Evolutionary conservation across 257 asterid species (phyloP), one percentile per base, ranked within the genome.

Genomic region (Nicotiana knightiana): DNA sequence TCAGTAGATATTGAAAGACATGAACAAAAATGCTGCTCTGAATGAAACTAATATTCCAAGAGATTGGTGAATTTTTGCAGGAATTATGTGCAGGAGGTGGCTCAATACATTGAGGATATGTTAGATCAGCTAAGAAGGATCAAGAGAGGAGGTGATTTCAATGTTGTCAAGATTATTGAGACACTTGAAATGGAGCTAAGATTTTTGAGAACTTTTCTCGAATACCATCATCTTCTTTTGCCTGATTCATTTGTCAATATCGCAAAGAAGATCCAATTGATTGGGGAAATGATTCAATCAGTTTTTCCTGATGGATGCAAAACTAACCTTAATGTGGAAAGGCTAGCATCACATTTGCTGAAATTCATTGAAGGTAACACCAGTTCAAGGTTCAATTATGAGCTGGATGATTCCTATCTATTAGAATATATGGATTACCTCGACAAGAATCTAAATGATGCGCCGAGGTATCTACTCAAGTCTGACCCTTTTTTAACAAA

Each of bases 401-500:
- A 37, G 55, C 4, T 17, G 54, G 9, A 67, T 67, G 55, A 35
- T 35, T 67, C 16, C 30, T 3, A 67, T 68, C 1, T 68, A n/a
- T 39, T 8, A 4, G 30, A 39, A 39, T 68, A n/a, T 39, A 37
- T 68, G 77, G 57, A 39, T 18, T 67, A 6, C 76, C 54, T 67
- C 2, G 32, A 10, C 3, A 37, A 67, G 30, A 67, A 35, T 18
- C 54, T 67, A 8, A 67, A 67, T 9, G 54, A 67, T 35, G 77
- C n/a, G 37, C 32, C 10, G 33, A 39, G 21, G 57, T 0, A 4
- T 6, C 1, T 3, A 13, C 1, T 0, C 11, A 17, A 2, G 57
- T 39, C 1, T 39, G 1, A 1, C 2, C 33, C 30, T 37, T 0
- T 18, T 2, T 12, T 1, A 1, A 13, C 1, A 0, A 28, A 26